Percentiles rank a stretch among this genome's conserved stretches.
These are phyloP conservation scores for Chlorella vulgaris DNA, from an alignment of 139 green algal genomes.

Conservation along the genomic window DNA sequence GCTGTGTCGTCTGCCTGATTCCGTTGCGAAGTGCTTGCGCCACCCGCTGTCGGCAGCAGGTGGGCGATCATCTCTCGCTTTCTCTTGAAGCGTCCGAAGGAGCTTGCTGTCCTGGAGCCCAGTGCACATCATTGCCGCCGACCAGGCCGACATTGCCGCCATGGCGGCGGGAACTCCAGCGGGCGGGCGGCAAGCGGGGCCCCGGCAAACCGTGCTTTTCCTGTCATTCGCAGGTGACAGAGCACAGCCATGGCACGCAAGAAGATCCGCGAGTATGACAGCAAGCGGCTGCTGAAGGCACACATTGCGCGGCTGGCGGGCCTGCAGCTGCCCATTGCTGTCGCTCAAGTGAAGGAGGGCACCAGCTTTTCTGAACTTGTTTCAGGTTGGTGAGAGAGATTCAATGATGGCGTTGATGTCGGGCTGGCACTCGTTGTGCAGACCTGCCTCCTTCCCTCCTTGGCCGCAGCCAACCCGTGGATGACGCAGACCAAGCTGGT, in stretches of 20 bases:
- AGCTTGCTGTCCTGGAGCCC: too few relatives aligned
- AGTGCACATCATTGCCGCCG: too few relatives aligned
- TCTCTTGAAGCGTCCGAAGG: too few relatives aligned
- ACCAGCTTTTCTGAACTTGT: constrained; percentile 76
- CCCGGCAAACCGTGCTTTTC: too few relatives aligned
- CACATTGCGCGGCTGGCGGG: constrained; percentile 71
- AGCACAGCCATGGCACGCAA: constrained; percentile 72
- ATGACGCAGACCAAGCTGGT: constrained; percentile 70
- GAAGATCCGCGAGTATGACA: constrained; percentile 82
- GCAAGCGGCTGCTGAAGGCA: constrained; percentile 82
- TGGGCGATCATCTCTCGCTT: too few relatives aligned
- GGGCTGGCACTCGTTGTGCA: neutral
- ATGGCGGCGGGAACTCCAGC: too few relatives aligned
- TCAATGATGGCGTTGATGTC: neutral
- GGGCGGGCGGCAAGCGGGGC: too few relatives aligned
- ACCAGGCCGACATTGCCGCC: too few relatives aligned
- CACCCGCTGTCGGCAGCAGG: too few relatives aligned
- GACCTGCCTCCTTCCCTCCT: neutral
- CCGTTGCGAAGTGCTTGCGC: too few relatives aligned
- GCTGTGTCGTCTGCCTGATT: too few relatives aligned
- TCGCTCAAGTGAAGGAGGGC: constrained; percentile 56
- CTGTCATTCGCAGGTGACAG: too few relatives aligned
- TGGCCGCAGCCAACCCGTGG: constrained; percentile 26
- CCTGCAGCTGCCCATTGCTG: constrained; percentile 74
- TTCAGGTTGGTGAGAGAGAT: constrained; percentile 50